Conservation (phyloP, 768 basidiomycete genomes). For the Lentinus brumalis region DNA sequence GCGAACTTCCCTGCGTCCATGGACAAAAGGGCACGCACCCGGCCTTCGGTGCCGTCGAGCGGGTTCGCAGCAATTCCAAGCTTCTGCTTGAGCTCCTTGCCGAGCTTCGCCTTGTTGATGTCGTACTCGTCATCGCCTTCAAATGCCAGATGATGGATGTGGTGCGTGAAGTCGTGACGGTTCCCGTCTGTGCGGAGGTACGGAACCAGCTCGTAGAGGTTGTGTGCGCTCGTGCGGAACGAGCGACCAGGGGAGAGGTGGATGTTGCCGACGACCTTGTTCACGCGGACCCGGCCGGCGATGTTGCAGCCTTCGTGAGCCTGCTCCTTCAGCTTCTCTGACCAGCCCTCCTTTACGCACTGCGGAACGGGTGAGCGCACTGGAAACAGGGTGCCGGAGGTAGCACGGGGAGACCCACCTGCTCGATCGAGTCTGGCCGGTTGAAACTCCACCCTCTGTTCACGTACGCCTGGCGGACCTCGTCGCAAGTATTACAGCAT, state of each 20-base stretch:
- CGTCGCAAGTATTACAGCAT: constrained; percentile 96
- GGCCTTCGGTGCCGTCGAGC: constrained; percentile 64
- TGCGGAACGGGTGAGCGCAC: constrained; percentile 32
- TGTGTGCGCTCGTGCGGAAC: constrained; percentile 84
- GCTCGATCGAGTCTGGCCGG: constrained; percentile 89
- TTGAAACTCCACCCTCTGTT: constrained; percentile 94
- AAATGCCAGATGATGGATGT: constrained; percentile 79
- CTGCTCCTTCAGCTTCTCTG: constrained; percentile 90
- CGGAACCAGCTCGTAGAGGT: constrained; percentile 89
- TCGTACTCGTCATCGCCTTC: constrained; percentile 83
- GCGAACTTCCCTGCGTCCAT: neutral
- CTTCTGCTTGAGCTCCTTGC: constrained; percentile 64
- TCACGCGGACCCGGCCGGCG: constrained; percentile 87
- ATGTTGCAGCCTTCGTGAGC: constrained; percentile 94
- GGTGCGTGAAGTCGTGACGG: constrained; percentile 93
- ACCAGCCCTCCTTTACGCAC: constrained; percentile 95
- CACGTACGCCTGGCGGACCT: constrained; percentile 87
- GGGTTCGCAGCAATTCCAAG: constrained; percentile 79
- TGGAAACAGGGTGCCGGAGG: neutral
- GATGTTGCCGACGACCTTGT: constrained; percentile 96
- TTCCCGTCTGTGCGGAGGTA: constrained; percentile 88
- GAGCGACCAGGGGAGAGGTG: constrained; percentile 93
- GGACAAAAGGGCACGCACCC: constrained; percentile 41
- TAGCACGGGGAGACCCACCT: constrained; percentile 51
- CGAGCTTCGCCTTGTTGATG: constrained; percentile 59